Base-by-base conservation (phyloP, 2,329 filamentous ascomycete genomes). In the Colletotrichum sp. region DNA sequence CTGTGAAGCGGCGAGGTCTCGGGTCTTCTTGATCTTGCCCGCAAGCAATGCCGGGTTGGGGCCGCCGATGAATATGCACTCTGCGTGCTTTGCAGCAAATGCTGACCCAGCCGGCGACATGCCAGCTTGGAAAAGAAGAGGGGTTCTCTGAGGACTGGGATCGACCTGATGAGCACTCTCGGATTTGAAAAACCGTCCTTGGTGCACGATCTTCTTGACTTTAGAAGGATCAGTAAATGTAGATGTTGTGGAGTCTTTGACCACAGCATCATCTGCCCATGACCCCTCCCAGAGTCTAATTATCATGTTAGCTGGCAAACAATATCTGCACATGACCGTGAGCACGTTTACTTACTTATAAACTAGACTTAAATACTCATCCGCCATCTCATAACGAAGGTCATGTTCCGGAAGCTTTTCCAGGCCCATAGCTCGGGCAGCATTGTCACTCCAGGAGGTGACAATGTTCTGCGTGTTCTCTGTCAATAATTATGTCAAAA, bases 111-210 rank as follows among this genome's bases (percentile, higher is more conserved):
- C 78, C 26, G 44, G 63, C 15, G 79, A 80, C 9, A 78, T 78
- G 36, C 79, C 79, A 8, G 79, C 79, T 63, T 80, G 79, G 63
- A 80, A 80, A 26, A 81, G 70, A 2, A 81, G 76, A 3, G 79
- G 80, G 4, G 80, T 80, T 21, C 39, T 21, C 28, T 67, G 64
- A 26, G 64, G 64, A 24, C 36, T 52, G 13, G 64, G 64, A 26
- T 67, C 64, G 18, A 67, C 64, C 15, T 67, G 64, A 21, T 67
- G 64, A 12, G 39, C 64, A 26, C 36, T 30, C n/a, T 67, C 21
- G 10, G 64, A 64, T 26, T 52, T 32, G 64, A 44, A 71, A 32
- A 44, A 24, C 57, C 60, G 64, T 34, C 72, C 76, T 16, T 76
- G 16, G 49, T 77, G 76, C 10, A 76, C 72, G 28, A 77, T 73